These are phyloP conservation scores for Colletotrichum kahawae DNA, from an alignment of 2,329 filamentous ascomycete genomes.

Conservation along the genomic window DNA sequence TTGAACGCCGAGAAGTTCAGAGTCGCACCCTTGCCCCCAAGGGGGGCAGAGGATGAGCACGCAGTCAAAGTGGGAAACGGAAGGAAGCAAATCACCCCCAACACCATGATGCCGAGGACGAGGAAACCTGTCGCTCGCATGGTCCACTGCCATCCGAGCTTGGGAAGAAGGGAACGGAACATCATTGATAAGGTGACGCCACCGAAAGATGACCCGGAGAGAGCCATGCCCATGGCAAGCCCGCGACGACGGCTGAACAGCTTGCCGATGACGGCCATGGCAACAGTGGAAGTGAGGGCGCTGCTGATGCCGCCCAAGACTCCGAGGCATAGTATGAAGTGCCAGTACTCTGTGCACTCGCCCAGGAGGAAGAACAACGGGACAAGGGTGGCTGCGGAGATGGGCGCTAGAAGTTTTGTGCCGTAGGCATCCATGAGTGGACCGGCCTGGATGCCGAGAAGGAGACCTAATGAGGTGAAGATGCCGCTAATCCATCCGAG, in stretches of 20 bases:
- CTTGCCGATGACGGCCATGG: slow-evolving; percentile 36
- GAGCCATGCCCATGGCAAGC: slow-evolving; percentile 29
- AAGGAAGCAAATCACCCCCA: slow-evolving; percentile 37
- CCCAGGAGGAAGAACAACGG: slow-evolving; percentile 49
- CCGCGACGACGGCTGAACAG: slow-evolving; percentile 28
- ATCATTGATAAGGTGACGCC: slow-evolving; percentile 38
- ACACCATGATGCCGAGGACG: slow-evolving; percentile 28
- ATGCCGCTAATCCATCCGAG: slow-evolving; percentile 56
- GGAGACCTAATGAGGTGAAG: slow-evolving; percentile 47
- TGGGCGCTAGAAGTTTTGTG: slow-evolving; percentile 41
- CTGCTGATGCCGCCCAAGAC: slow-evolving; percentile 46
- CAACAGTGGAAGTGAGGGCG: slow-evolving; percentile 40
- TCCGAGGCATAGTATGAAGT: slow-evolving; percentile 50
- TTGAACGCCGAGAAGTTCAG: slow-evolving; percentile 46
- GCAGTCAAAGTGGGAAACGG: slow-evolving; percentile 30
- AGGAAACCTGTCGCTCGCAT: slow-evolving; percentile 35
- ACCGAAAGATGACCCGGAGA: slow-evolving; percentile 28
- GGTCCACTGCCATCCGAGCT: slow-evolving; percentile 38
- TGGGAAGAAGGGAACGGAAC: slow-evolving; percentile 31
- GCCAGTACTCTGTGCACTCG: slow-evolving; percentile 51
- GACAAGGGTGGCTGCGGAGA: slow-evolving; percentile 40
- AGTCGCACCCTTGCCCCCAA: not conserved
- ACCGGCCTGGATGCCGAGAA: slow-evolving; percentile 51
- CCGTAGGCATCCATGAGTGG: slow-evolving; percentile 54
- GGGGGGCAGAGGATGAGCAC: not conserved